A percentile compares a stretch with the other conserved stretches of the same genome.
Conservation (phyloP, 768 basidiomycete genomes). For the Piloderma croceum region DNA sequence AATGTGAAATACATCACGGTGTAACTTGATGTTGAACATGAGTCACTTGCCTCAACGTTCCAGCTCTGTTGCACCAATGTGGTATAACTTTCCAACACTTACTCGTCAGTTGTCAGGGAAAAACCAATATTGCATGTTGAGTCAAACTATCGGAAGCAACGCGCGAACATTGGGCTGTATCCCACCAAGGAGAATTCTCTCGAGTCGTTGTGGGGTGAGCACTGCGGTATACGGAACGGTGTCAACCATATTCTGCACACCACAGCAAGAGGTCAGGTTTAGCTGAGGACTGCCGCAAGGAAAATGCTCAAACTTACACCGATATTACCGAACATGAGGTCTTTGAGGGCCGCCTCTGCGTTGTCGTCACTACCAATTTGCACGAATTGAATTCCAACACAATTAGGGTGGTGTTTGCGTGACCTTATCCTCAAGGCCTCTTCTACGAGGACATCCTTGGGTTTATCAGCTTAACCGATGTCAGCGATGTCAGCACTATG, state of each 20-base stretch:
- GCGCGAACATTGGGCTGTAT: no score
- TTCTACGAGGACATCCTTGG: slow-evolving; percentile 2
- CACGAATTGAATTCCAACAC: slow-evolving; percentile 8
- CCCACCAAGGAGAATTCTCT: slow-evolving; percentile 29
- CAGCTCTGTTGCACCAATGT: no score
- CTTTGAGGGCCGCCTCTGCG: slow-evolving; percentile 4
- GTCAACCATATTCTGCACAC: slow-evolving; percentile 7
- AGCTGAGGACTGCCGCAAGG: background rate
- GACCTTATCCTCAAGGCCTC: slow-evolving; percentile 1
- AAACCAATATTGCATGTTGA: no score
- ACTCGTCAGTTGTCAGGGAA: no score
- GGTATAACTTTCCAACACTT: no score
- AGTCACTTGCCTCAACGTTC: no score
- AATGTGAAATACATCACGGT: no score
- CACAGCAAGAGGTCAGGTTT: background rate
- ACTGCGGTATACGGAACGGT: slow-evolving; percentile 19
- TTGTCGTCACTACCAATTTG: slow-evolving; percentile 6
- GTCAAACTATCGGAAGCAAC: no score
- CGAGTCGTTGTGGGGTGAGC: slow-evolving; percentile 24
- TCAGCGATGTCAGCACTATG: background rate
- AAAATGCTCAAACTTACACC: slow-evolving; percentile 2
- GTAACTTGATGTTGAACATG: no score
- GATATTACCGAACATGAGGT: slow-evolving; percentile 1
- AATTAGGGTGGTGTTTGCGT: slow-evolving; percentile 9
- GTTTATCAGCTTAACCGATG: slow-evolving; percentile 1